Conservation (phyloP, 768 basidiomycete genomes). For the Hygrophoropsis aurantiaca region DNA sequence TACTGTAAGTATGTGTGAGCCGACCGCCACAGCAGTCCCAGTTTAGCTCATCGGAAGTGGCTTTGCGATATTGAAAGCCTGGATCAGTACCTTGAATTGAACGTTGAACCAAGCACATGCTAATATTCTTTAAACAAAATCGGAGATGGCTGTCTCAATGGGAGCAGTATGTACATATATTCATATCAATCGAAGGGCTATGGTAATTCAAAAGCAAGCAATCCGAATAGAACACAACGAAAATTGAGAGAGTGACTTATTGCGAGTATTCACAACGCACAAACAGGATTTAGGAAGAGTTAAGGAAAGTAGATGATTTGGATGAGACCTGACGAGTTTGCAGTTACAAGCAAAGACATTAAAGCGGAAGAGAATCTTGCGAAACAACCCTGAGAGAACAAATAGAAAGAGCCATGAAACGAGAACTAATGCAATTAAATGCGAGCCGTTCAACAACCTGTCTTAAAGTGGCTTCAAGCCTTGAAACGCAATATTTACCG, state of each 20-base stretch:
- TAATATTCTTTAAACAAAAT: no score
- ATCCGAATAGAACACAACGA: background rate
- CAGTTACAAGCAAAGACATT: constrained; percentile 11
- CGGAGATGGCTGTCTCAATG: background rate
- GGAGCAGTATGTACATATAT: constrained; percentile 18
- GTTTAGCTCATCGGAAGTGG: no score
- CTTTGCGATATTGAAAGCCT: no score
- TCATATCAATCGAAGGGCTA: constrained; percentile 16
- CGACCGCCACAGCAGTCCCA: no score
- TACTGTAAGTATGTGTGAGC: no score
- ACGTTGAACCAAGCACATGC: no score
- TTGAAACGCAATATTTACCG: background rate
- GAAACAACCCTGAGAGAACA: constrained; percentile 12
- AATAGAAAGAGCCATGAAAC: constrained; percentile 7
- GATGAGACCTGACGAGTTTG: constrained; percentile 12
- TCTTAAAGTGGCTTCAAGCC: constrained; percentile 12
- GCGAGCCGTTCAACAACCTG: constrained; percentile 18
- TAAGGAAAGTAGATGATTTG: constrained; percentile 5
- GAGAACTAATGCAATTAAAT: constrained; percentile 17
- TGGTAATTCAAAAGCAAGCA: constrained; percentile 15
- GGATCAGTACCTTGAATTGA: no score
- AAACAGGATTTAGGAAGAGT: constrained; percentile 1
- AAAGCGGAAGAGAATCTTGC: background rate
- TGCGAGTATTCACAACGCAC: background rate
- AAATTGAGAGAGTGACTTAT: constrained; percentile 4